Evolutionary conservation across 225 moss, liverwort and hornwort genomes (phyloP).

Genomic region (Polytrichum commune): DNA sequence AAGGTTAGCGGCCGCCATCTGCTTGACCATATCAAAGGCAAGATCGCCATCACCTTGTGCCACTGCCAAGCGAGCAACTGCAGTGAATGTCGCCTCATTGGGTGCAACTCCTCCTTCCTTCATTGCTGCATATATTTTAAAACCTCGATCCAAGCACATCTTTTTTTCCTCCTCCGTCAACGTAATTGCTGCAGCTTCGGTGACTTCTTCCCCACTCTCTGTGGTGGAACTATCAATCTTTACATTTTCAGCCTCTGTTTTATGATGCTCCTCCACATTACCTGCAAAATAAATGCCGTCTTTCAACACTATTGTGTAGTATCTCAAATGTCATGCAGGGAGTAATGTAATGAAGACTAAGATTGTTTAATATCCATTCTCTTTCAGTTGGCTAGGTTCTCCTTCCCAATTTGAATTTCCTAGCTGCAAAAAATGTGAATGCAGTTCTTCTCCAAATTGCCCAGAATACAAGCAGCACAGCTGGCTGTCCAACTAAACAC

Average conservation of each 20-base stretch:
- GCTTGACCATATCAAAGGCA: slow-evolving; percentile 96
- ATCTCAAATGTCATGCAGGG: too few species aligned
- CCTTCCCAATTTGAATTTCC: neutral
- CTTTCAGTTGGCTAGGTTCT: too few species aligned
- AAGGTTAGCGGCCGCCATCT: slow-evolving; percentile 80
- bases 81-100: slow-evolving; percentile 90
- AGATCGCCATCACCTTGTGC: slow-evolving; percentile 85
- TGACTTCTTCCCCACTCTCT: neutral
- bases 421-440: neutral
- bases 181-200: slow-evolving; percentile 7
- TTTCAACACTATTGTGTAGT: too few species aligned
- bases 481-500: too few species aligned
- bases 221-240: neutral
- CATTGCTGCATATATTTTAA: slow-evolving; percentile 83
- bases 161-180: slow-evolving; percentile 54
- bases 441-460: neutral
- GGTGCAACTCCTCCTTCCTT: slow-evolving; percentile 59
- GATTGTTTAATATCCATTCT: too few species aligned
- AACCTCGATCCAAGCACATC: slow-evolving; percentile 57
- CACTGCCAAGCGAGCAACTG: slow-evolving; percentile 90
- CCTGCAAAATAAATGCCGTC: neutral
- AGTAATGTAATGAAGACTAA: too few species aligned
- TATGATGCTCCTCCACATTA: neutral
- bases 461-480: neutral
- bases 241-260: neutral